These are phyloP conservation scores for Phyllosticta paracitricarpa DNA, from an alignment of 2,329 filamentous ascomycete species.

Conservation along the genomic window DNA sequence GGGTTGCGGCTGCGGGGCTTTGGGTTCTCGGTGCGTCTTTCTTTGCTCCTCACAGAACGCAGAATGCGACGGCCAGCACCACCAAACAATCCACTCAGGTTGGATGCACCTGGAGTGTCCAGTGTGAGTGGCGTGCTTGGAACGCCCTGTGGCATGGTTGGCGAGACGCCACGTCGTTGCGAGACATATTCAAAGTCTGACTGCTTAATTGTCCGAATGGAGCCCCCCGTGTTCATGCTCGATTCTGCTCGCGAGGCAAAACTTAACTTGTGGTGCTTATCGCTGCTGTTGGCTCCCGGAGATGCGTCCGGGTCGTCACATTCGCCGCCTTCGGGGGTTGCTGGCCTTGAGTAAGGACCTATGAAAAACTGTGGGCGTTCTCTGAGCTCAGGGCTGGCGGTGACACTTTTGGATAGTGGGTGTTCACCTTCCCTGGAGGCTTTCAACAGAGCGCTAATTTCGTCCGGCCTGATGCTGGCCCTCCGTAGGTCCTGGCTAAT, in stretches of 20 bases:
- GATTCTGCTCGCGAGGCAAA: slow-evolving; percentile 26
- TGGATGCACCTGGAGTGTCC: slow-evolving; percentile 32
- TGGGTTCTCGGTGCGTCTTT: slow-evolving; percentile 35
- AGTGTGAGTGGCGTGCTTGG: slow-evolving; percentile 35
- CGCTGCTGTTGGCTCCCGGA: slow-evolving; percentile 14
- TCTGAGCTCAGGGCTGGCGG: slow-evolving; percentile 52
- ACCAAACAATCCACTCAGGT: slow-evolving; percentile 36
- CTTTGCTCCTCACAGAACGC: slow-evolving; percentile 33
- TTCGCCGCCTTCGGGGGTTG: slow-evolving; percentile 26
- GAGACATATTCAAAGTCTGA: slow-evolving; percentile 23
- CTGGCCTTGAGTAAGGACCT: slow-evolving; percentile 30
- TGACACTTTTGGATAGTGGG: slow-evolving; percentile 64
- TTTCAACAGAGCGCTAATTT: slow-evolving; percentile 44
- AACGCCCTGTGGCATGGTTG: slow-evolving; percentile 32
- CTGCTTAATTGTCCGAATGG: slow-evolving; percentile 36
- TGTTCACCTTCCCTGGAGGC: slow-evolving; percentile 51
- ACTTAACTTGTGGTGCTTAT: slow-evolving; percentile 20
- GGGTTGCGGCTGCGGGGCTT: slow-evolving; percentile 41
- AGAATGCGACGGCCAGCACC: slow-evolving; percentile 37
- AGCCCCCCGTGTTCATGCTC: slow-evolving; percentile 31
- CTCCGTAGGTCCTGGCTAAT: slow-evolving; percentile 47
- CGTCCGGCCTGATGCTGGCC: slow-evolving; percentile 49
- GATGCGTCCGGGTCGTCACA: slow-evolving; percentile 18
- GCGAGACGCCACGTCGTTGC: slow-evolving; percentile 22
- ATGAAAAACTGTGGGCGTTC: slow-evolving; percentile 27